Base-by-base conservation (phyloP, 768 basidiomycete genomes). In the Cystofilobasidium ferigula region DNA sequence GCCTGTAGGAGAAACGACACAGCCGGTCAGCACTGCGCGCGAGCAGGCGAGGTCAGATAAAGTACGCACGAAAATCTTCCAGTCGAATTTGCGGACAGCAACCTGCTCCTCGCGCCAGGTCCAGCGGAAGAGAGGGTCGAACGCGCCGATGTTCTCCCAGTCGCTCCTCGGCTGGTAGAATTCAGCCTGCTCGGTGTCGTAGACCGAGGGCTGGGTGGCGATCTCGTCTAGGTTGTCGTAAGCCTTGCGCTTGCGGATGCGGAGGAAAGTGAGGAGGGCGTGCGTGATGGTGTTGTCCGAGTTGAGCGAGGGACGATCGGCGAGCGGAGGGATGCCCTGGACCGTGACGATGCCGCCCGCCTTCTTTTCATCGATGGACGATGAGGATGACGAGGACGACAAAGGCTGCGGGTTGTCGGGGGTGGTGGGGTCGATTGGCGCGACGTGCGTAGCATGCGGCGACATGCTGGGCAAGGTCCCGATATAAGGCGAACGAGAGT, bases 81-180 rank as follows among this genome's bases (percentile, higher is more conserved):
- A 71, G 75, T 86, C 85, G 10, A 85, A 80, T 71, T 82, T 85
- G 57, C 85, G 80, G 2, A 58, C 24, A 48, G 78, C 61, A 63
- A 82, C 81, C 73, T 78, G 78, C 74, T 87, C 85, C 73, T 87
- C 85, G 45, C 83, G 72, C 81, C 82, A 85, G 12, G 85, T 86
- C 85, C 86, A 87, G 10, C 85, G 80, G 24, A 84, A 85, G 20
- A 74, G 59, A 1, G 83, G 82, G 71, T 87, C 83, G 70, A 88
- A 86, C 1, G 84, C 80, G 69, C 83, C 83, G 8, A 79, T 70
- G 70, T 85, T 85, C 74, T 60, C 58, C 58, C 58, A 60, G 16
- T 42, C 22, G 24, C 10, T 9, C n/a, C 18, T 43, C 16, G 58
- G 58, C 43, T 54, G 24, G 51, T 72, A 74, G 18, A 70, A 62